Percentiles rank a stretch among this genome's conserved stretches.
Evolutionary conservation across 1,284 basidiomycete genomes (phyloP).

Genomic region (Fomitopsis pinicola): DNA sequence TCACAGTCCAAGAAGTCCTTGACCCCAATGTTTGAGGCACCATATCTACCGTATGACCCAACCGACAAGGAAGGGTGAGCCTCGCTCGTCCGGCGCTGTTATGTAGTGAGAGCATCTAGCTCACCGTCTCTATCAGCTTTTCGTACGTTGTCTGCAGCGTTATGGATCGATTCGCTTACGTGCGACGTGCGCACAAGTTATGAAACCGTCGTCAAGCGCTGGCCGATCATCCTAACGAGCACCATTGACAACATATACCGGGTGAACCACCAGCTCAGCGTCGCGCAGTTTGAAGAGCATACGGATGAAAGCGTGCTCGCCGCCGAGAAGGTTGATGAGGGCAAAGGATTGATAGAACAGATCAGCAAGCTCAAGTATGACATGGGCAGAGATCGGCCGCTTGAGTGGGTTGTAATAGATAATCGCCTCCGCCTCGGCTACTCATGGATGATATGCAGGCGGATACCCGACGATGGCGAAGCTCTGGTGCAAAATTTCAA

Average conservation of each 20-base stretch:
- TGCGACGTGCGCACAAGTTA: constrained; percentile 34
- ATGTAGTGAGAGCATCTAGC: not conserved
- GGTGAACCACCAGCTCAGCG: constrained; percentile 42
- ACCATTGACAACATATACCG: constrained; percentile 72
- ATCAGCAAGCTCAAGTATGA: constrained; percentile 86
- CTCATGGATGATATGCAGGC: constrained; percentile 35
- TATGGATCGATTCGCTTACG: not conserved
- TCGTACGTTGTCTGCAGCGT: constrained; percentile 11
- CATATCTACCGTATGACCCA: constrained; percentile 21
- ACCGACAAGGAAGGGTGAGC: constrained; percentile 18
- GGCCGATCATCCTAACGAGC: constrained; percentile 87
- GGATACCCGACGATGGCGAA: constrained; percentile 71
- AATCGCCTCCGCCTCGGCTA: not conserved
- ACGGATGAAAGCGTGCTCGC: constrained; percentile 9
- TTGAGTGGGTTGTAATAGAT: constrained; percentile 50
- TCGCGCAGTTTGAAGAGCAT: constrained; percentile 24
- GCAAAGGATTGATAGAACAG: constrained; percentile 76
- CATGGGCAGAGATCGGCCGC: constrained; percentile 76
- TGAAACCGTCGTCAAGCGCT: constrained; percentile 60
- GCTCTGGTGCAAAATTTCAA: constrained; percentile 72
- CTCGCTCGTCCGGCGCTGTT: not conserved
- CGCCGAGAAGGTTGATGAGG: constrained; percentile 56
- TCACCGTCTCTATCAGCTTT: constrained; percentile 9
- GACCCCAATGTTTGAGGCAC: constrained; percentile 16
- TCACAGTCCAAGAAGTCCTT: too few species aligned